Evolutionary conservation across 2,329 filamentous ascomycete species (phyloP).

Genomic region (Beauveria brongniartii): DNA sequence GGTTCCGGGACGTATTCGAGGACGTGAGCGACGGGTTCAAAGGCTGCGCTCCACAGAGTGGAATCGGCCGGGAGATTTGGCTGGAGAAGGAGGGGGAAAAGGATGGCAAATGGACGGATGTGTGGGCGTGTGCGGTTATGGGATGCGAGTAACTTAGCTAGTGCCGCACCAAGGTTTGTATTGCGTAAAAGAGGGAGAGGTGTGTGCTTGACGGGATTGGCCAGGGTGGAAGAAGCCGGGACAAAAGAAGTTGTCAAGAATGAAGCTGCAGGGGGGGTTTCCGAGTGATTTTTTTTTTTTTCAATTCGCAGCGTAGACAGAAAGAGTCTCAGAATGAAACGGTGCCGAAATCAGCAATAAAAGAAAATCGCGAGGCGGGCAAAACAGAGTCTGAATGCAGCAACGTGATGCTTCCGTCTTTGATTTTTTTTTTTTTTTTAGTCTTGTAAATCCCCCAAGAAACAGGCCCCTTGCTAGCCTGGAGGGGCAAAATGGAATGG

Average conservation of each 20-base stretch:
- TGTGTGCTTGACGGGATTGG: neutral
- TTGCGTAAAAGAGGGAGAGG: constrained; percentile 8
- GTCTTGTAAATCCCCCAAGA: neutral
- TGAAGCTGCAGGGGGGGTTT: neutral
- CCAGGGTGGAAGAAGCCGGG: constrained; percentile 7
- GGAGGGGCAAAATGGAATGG: neutral
- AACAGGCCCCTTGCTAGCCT: neutral
- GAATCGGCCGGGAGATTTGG: constrained; percentile 13
- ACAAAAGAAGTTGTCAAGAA: neutral
- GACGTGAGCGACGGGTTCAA: neutral
- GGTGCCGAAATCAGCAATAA: neutral
- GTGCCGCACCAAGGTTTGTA: constrained; percentile 9
- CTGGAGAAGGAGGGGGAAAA: neutral
- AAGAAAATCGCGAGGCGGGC: constrained; percentile 4
- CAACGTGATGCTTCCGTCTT: constrained; percentile 5
- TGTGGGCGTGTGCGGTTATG: neutral
- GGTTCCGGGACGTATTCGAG: constrained; percentile 13
- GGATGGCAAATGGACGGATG: neutral
- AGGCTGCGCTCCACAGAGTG: constrained; percentile 10
- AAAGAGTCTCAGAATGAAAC: neutral
- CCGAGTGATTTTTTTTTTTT: neutral
- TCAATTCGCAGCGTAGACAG: neutral
- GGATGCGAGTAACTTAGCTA: neutral
- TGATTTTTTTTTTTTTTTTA: too few relatives aligned
- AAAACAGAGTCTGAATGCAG: constrained; percentile 1